Evolutionary conservation across 768 basidiomycete genomes (phyloP), one percentile per base, ranked within the genome.

Genomic region (Podaxis sp.): DNA sequence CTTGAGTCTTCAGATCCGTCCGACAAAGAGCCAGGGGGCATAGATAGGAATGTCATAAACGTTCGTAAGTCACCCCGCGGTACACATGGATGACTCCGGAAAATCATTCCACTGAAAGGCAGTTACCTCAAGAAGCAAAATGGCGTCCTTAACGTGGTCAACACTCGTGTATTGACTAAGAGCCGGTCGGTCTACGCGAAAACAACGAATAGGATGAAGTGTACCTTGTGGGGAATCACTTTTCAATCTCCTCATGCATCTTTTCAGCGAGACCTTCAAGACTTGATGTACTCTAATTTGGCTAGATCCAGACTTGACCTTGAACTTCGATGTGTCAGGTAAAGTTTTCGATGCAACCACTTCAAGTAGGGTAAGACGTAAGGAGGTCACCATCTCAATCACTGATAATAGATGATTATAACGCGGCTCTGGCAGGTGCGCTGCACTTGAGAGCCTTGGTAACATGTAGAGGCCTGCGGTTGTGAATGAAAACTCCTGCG

Each of bases 201-300:
- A 42, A n/a, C 52, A 17, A 38, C 1, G 17, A 61, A 52, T 19
- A 53, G 28, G 28, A 8, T 30, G 30, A 30, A 30, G 7, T 30
- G 7, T 7, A 30, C 33, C 8, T 33, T 33, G 33, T 33, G 2
- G 33, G 33, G 33, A 9, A 33, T 33, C 33, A 9, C 33, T 9
- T 77, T 57, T 82, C 84, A n/a, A 91, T 72, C 36, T 79, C 69
- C 11, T 77, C 75, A 46, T 82, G 83, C 11, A 85, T 82, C 59
- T 87, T 78, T 49, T 76, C 73, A 2, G 88, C 85, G 3, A 93
- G 77, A 0, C 73, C 68, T n/a, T 76, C 69, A 24, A 89, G 77
- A 1, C 84, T 99, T 98, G 59, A 99, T 76, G 71, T 89, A 93
- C 68, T 89, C 87, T 15, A 99, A 82, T 70, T 97, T 97, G 9